These are phyloP conservation scores for Dipodascus geniculatus DNA, from an alignment of 805 yeast genomes.

Conservation along the genomic window DNA sequence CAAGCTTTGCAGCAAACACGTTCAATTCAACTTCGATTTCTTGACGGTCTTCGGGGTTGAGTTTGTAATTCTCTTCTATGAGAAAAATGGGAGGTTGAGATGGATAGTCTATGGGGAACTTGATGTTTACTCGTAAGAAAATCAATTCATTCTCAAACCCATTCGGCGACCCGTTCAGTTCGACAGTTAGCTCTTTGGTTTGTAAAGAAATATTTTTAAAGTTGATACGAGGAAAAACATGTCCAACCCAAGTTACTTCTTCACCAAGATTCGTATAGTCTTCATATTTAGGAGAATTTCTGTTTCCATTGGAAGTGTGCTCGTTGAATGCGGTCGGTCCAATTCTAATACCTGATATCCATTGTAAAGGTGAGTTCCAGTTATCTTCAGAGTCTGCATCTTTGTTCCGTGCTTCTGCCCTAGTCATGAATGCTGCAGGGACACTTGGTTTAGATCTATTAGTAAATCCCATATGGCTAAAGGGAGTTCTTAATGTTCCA, in stretches of 20 bases:
- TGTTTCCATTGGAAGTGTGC: conserved; percentile 5
- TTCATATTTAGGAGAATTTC: conserved; percentile 18
- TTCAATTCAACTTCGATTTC: conserved; percentile 41
- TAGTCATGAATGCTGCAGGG: conserved; percentile 13
- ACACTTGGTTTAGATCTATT: conserved; percentile 3
- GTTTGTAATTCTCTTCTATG: conserved; percentile 71
- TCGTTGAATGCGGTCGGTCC: conserved; percentile 36
- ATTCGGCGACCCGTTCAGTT: conserved; percentile 76
- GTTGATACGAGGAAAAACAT: conserved; percentile 72
- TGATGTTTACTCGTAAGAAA: conserved; percentile 58
- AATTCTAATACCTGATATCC: conserved; percentile 89
- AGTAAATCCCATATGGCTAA: conserved; percentile 8
- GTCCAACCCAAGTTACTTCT: conserved; percentile 81
- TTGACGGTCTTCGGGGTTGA: conserved; percentile 36
- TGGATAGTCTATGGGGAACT: conserved; percentile 69
- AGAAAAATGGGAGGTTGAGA: conserved; percentile 42
- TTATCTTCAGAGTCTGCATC: conserved; percentile 3
- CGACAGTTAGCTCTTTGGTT: conserved; percentile 64
- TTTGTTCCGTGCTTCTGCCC: conserved; percentile 20
- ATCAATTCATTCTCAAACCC: conserved; percentile 35
- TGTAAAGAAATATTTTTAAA: conserved; percentile 85
- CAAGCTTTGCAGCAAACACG: conserved; percentile 44
- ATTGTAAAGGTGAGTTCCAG: conserved; percentile 57
- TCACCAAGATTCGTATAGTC: conserved; percentile 61
- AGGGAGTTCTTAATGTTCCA: conserved; percentile 2